Evolutionary conservation across 108 stramenopile species (phyloP), one percentile per base, ranked within the genome.

Genomic region (Nitzschia sp.): DNA sequence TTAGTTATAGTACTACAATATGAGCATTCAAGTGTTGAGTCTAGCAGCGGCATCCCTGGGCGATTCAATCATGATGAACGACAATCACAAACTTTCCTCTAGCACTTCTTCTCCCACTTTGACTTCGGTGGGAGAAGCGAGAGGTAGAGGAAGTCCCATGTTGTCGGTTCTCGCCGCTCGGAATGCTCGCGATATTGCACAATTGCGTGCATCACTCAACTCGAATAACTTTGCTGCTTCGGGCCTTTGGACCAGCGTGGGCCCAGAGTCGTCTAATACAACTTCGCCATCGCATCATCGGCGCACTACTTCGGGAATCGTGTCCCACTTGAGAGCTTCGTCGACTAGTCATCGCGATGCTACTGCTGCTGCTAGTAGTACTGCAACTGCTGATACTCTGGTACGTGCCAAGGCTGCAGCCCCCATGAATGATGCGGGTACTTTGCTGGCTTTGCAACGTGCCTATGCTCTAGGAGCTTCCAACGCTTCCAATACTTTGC

Each of bases 1-100:
- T 11, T 54, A 26, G 2, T 26, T 24, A 54, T 15, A 54, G 54
- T 1, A n/a, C n/a, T n/a, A n/a, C n/a, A 54, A 21, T 25, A 59
- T 59, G 57, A 59, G 32, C 29, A 32, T 46, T 38, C 32, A 62
- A 62, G 61, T 62, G 32, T 23, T 62, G 42, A 62, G 61, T 45
- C 26, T 42, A 5, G 38, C 61, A 45, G 36, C 61, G 13, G n/a
- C 61, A 25, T n/a, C 61, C 17, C 42, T 62, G 61, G 38, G 38
- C 35, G 61, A 62, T 46, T 17, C n/a, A n/a, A n/a, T n/a, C n/a
- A n/a, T n/a, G n/a, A n/a, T n/a, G 38, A 42, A 42, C 11, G 15
- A 19, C 49, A 21, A 51, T 19, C 21, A 17, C 21, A 51, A 51
- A 5, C 49, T n/a, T 51, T 19, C 4, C 4, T 5, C 49, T 19